Evolutionary conservation across 805 yeast genomes (phyloP).

Genomic region (Barnettozyma vustinii): DNA sequence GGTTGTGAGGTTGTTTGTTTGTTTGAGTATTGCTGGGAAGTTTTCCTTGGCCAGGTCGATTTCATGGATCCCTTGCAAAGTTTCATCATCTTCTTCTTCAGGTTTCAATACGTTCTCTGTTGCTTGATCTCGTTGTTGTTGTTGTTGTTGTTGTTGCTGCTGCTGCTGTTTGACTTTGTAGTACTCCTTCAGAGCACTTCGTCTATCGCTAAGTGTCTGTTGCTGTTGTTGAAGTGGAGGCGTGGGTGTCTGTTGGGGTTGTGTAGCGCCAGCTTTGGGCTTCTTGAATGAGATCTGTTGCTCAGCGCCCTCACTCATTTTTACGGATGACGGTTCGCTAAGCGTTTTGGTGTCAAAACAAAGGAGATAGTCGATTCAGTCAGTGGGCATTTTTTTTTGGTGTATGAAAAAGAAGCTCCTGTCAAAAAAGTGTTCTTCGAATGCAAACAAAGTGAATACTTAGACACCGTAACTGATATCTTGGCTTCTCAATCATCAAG

Average conservation of each 20-base stretch:
- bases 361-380: not conserved
- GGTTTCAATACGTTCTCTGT: not conserved
- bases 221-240: not conserved
- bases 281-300: not conserved
- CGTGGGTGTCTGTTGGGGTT: not conserved
- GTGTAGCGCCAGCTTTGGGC: not conserved
- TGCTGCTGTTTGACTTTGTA: conserved; percentile 33
- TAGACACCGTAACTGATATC: not conserved
- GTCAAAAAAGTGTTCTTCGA: not conserved
- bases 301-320: not conserved
- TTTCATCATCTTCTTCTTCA: conserved; percentile 12
- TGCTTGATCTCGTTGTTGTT: conserved; percentile 7
- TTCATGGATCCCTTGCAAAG: conserved; percentile 15
- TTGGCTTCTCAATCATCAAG: not conserved
- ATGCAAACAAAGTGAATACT: not conserved
- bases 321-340: not conserved
- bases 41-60: conserved; percentile 25
- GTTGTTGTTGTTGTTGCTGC: conserved; percentile 25
- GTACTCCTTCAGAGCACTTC: conserved; percentile 40
- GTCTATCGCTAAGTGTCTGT: conserved; percentile 17
- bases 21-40: conserved; percentile 29
- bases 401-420: no score
- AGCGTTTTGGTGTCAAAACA: not conserved
- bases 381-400: not conserved
- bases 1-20: conserved; percentile 38